These are phyloP conservation scores for Suillus subalutaceus DNA, from an alignment of 768 basidiomycete genomes.

Conservation along the genomic window DNA sequence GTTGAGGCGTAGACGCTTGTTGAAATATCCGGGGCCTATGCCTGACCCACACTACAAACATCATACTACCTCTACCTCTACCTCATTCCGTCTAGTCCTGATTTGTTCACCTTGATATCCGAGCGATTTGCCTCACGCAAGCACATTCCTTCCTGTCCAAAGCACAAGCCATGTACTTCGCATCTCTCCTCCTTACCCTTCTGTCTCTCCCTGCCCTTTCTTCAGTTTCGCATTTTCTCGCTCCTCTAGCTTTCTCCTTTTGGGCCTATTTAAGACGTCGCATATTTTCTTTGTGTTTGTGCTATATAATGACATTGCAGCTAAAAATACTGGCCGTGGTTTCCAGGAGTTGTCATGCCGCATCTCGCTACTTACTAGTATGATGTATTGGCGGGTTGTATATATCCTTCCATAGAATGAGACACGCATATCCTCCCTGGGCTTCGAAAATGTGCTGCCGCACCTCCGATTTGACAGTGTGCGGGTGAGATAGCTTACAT, in stretches of 20 bases:
- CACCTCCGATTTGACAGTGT: background rate
- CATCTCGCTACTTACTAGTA: background rate
- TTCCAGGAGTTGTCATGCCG: background rate
- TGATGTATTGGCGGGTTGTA: background rate
- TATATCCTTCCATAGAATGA: background rate
- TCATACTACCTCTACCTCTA: constrained; percentile 20
- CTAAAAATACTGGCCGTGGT: constrained; percentile 21
- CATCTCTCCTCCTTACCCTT: constrained; percentile 32
- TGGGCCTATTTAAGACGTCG: constrained; percentile 37
- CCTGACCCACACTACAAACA: constrained; percentile 29
- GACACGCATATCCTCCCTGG: background rate
- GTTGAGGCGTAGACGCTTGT: background rate
- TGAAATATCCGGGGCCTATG: constrained; percentile 27
- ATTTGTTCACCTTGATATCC: constrained; percentile 34
- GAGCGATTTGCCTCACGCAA: constrained; percentile 19
- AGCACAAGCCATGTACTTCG: constrained; percentile 35
- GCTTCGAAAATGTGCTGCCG: background rate
- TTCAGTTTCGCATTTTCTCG: constrained; percentile 17
- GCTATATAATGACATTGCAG: constrained; percentile 42
- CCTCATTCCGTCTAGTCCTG: constrained; percentile 28
- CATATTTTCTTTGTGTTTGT: constrained; percentile 40
- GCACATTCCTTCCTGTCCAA: constrained; percentile 28
- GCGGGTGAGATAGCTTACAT: background rate
- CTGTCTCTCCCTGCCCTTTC: constrained; percentile 17
- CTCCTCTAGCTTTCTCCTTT: constrained; percentile 22